Evolutionary conservation across 495 filamentous ascomycete genomes (phyloP).

Genomic region (Penicillium tannophilum): DNA sequence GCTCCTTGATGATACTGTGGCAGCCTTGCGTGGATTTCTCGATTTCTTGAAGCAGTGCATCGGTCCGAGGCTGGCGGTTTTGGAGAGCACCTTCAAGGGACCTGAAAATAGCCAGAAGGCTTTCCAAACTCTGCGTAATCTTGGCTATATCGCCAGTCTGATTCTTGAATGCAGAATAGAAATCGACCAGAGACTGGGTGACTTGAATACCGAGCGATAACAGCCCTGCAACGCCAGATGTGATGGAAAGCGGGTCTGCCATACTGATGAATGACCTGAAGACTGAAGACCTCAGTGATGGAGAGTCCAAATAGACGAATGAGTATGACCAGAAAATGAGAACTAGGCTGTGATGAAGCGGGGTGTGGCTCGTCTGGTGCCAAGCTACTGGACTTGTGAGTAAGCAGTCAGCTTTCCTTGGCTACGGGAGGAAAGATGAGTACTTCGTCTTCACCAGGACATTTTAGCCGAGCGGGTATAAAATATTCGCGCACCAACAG

Average conservation of each 20-base stretch:
- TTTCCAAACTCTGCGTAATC: constrained; percentile 18
- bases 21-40: constrained; percentile 24
- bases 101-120: constrained; percentile 21
- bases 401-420: too few species aligned
- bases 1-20: constrained; percentile 30
- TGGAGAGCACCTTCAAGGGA: constrained; percentile 21
- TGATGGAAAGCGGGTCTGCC: constrained; percentile 18
- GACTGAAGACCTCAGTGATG: too few species aligned
- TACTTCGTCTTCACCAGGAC: too few species aligned
- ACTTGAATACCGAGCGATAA: constrained; percentile 35
- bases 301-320: too few species aligned
- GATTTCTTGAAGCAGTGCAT: constrained; percentile 28
- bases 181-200: constrained; percentile 28
- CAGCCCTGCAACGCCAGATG: constrained; percentile 26
- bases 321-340: too few species aligned
- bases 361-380: too few species aligned
- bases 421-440: too few species aligned
- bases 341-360: too few species aligned
- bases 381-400: too few species aligned
- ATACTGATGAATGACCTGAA: not conserved
- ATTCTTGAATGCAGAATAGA: constrained; percentile 30
- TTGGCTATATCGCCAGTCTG: constrained; percentile 20
- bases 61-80: constrained; percentile 19
- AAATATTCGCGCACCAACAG: too few species aligned
- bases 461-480: too few species aligned